Percentiles rank a stretch among this genome's conserved stretches.
These are phyloP conservation scores for Botrytis elliptica DNA, from an alignment of 2,329 filamentous ascomycete species.

Conservation along the genomic window DNA sequence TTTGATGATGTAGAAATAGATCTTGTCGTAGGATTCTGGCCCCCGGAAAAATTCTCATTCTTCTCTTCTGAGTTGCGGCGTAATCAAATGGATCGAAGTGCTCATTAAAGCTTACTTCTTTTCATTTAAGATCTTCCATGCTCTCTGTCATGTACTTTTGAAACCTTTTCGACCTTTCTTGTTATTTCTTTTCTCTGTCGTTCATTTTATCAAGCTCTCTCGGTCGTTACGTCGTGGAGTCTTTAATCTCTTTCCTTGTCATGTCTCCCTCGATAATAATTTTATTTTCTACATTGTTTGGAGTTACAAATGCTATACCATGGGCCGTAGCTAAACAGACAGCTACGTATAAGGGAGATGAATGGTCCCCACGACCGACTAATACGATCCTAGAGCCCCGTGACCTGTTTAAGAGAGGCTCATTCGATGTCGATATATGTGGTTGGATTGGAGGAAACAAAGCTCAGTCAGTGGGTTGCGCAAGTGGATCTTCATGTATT, in stretches of 20 bases:
- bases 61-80: slow-evolving; percentile 9
- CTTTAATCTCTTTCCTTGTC: slow-evolving; percentile 31
- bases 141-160: background rate
- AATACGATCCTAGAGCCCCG: slow-evolving; percentile 26
- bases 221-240: background rate
- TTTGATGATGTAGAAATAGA: slow-evolving; percentile 2
- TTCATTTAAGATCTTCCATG: slow-evolving; percentile 1
- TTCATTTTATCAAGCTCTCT: slow-evolving; percentile 6
- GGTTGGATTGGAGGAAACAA: slow-evolving; percentile 36
- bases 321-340: slow-evolving; percentile 33
- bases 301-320: slow-evolving; percentile 30
- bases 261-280: slow-evolving; percentile 34
- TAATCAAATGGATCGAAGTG: background rate
- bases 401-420: slow-evolving; percentile 32
- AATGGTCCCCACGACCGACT: slow-evolving; percentile 37
- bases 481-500: slow-evolving; percentile 35
- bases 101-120: slow-evolving; percentile 7
- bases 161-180: slow-evolving; percentile 12
- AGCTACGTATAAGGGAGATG: slow-evolving; percentile 30
- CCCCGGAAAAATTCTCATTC: background rate
- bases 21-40: slow-evolving; percentile 20
- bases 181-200: background rate
- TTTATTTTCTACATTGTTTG: slow-evolving; percentile 29
- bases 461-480: slow-evolving; percentile 30
- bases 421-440: slow-evolving; percentile 33